A percentile compares a stretch with the other conserved stretches of the same genome.
Conservation (phyloP, 805 yeast species). For the Teunomyces panamensis region DNA sequence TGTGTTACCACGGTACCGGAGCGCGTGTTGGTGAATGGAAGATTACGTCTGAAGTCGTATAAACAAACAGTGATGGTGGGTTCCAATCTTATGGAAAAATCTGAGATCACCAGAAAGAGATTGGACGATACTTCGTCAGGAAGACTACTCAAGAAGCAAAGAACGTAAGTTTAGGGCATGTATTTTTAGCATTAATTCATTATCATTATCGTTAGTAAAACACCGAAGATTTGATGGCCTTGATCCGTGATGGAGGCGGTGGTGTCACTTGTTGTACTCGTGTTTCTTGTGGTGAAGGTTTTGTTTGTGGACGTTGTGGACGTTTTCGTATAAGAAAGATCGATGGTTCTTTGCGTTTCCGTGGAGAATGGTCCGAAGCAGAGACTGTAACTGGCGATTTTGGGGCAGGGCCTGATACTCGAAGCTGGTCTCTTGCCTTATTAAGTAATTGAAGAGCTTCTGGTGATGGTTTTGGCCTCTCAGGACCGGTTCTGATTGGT, state of each 20-base stretch:
- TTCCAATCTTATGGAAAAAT: slow-evolving; percentile 19
- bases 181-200: slow-evolving; percentile 1
- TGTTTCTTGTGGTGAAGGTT: slow-evolving; percentile 3
- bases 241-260: slow-evolving; percentile 14
- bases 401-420: not conserved
- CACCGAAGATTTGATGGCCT: slow-evolving; percentile 29
- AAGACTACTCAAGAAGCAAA: slow-evolving; percentile 22
- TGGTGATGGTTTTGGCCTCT: not conserved
- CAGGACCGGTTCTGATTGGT: not conserved
- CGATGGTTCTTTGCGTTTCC: slow-evolving; percentile 8
- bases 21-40: slow-evolving; percentile 66
- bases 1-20: slow-evolving; percentile 61
- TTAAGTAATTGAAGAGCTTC: not conserved
- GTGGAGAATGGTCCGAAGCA: not conserved
- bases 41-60: slow-evolving; percentile 67
- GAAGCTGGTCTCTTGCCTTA: not conserved
- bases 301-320: slow-evolving; percentile 5
- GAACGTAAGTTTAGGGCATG: slow-evolving; percentile 2
- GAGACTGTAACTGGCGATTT: not conserved
- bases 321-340: slow-evolving; percentile 8
- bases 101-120: slow-evolving; percentile 21
- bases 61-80: slow-evolving; percentile 71
- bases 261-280: slow-evolving; percentile 5
- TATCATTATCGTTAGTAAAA: slow-evolving; percentile 15
- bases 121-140: slow-evolving; percentile 22